A percentile compares a stretch with the other conserved stretches of the same genome.
Evolutionary conservation across 371 early-diverging fungal species (phyloP).

Genomic region (Catenaria anguillulae): DNA sequence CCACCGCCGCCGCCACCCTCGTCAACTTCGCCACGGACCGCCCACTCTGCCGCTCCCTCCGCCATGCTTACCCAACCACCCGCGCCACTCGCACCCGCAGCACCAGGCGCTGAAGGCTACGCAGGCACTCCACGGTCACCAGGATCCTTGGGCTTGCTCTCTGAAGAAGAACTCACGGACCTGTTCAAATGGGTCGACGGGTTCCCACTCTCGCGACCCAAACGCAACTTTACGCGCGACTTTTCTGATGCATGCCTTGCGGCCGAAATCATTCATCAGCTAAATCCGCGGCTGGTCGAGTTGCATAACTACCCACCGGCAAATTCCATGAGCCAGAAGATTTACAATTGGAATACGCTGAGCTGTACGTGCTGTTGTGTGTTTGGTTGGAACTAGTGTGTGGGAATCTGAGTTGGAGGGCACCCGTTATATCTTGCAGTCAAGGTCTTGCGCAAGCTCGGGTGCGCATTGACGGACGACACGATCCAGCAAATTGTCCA

Average conservation of each 20-base stretch:
- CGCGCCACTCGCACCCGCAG: too few relatives aligned
- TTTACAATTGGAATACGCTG: slow-evolving; percentile 37
- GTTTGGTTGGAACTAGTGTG: too few relatives aligned
- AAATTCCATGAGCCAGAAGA: slow-evolving; percentile 26
- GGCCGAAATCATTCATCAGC: slow-evolving; percentile 31
- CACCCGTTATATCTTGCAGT: too few relatives aligned
- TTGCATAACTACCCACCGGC: slow-evolving; percentile 36
- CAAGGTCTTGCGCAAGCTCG: slow-evolving; percentile 10
- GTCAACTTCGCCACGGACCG: too few relatives aligned
- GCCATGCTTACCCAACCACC: too few relatives aligned
- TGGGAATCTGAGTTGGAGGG: too few relatives aligned
- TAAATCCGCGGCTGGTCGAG: slow-evolving; percentile 29
- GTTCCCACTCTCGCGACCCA: slow-evolving; percentile 30
- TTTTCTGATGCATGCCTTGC: slow-evolving; percentile 31
- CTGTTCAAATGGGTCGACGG: slow-evolving; percentile 24
- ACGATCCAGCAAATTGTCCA: slow-evolving; percentile 9
- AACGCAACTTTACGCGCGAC: slow-evolving; percentile 30
- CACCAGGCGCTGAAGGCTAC: too few relatives aligned
- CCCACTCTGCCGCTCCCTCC: too few relatives aligned
- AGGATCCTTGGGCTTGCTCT: too few relatives aligned
- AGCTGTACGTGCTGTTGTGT: slow-evolving; percentile 10
- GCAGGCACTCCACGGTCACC: too few relatives aligned
- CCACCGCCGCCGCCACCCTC: too few relatives aligned
- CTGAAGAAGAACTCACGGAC: too few relatives aligned
- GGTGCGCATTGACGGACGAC: slow-evolving; percentile 9